Base-by-base conservation (phyloP, 768 basidiomycete species). In the Podaxis sp. region DNA sequence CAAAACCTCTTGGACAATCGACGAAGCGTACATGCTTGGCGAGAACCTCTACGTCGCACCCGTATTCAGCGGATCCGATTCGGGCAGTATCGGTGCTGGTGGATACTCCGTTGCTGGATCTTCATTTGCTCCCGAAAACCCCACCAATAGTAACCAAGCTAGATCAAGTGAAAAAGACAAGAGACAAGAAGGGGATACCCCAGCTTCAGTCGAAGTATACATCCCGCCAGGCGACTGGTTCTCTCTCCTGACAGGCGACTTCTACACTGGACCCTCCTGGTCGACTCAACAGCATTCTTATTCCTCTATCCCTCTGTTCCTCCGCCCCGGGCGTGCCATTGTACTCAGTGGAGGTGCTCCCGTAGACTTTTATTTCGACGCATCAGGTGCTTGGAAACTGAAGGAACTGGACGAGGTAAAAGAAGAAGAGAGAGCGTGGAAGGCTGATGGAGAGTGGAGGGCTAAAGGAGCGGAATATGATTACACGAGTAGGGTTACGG, bases 11-110 rank as follows among this genome's bases (percentile, higher is more conserved):
- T 76, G 75, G 75, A 70, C 66, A 15, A 38, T 76, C 11, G 75
- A 76, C 56, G 73, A 70, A 17, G 71, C 75, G 50, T 76, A 75
- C 65, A 73, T 76, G 69, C 66, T 76, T 1, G 75, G 75, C 2
- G 60, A 66, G 0, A 68, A 70, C 38, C 66, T 76, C 26, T 69
- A 76, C 51, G 71, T 75, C 33, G 72, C 71, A 13, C 75, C 75
- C 26, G 66, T 76, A 44, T 74, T 75, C 63, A 72, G 63, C 33
- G 69, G 57, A 17, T 48, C 57, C 15, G 46, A 58, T 33, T 30
- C 46, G 8, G 28, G 36, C 36, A 4, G 6, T 15, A 24, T 67
- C 3, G 70, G 73, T 44, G 68, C 67, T 1, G 48, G 50, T 26
- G 64, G 48, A 20, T 60, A 60, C 2, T 51, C 58, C 0, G 20